Evolutionary conservation across 2,329 filamentous ascomycete genomes (phyloP), one percentile per base, ranked within the genome.

Genomic region (Grosmannia huntii): DNA sequence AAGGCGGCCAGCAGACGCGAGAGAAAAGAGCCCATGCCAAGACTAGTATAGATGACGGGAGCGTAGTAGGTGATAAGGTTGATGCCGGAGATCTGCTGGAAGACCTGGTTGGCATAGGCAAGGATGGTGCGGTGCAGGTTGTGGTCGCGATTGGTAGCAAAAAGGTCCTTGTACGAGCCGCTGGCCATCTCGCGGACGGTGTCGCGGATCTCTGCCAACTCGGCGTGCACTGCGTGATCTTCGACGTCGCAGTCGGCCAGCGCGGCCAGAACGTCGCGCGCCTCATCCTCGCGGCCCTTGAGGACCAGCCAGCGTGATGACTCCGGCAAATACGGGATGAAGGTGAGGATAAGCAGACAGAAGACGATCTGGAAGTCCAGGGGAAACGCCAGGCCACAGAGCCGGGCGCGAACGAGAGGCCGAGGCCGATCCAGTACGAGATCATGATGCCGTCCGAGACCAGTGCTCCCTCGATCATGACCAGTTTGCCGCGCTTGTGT

Each of bases 341-440:
- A 74, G 1, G 67, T 60, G 14, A 85, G 68, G 53, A 85, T 81
- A 60, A 84, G 74, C 9, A 84, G 14, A 31, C 80, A 81, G 65
- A 85, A 85, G 27, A 78, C 63, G 31, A 83, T 75, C 63, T 81
- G 77, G 65, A 82, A 78, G 2, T 75, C 77, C 21, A 85, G 71
- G 0, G 83, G 65, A 85, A 84, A 2, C 83, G 74, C 83, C 83
- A 82, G 0, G 74, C 69, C 27, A 79, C 72, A 12, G 74, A 75
- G 53, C 72, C 72, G 1, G 71, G 76, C 4, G 76, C 73, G 62
- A 79, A 82, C 3, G 75, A 78, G 62, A 82, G 72, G 23, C 79
- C 81, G 49, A 81, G 76, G 62, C 83, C 80, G 53, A 84, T 72
- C 81, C 81, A 84, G 68, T 83, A 83, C 4, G 75, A 77, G 25